Conservation (phyloP, 2,329 filamentous ascomycete genomes). For the Verticillium zaregamsianum region DNA sequence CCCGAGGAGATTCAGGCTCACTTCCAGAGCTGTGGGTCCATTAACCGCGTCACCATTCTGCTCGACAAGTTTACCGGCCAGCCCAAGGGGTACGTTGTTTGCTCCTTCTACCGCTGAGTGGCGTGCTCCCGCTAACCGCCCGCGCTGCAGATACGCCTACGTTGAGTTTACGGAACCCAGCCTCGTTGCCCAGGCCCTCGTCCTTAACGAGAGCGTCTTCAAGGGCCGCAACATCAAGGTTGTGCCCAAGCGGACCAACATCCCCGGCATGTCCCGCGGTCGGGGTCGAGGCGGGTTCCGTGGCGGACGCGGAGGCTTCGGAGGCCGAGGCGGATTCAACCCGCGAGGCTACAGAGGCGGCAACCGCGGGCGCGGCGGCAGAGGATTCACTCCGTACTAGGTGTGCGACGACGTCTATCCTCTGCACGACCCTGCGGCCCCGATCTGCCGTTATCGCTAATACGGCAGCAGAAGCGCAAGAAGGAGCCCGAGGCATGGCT, state of each 20-base stretch:
- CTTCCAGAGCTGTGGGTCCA: slow-evolving; percentile 94
- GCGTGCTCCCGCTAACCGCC: neutral
- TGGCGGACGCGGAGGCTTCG: slow-evolving; percentile 44
- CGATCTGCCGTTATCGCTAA: neutral
- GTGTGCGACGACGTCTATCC: neutral
- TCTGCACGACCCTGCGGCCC: neutral
- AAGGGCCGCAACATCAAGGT: slow-evolving; percentile 96
- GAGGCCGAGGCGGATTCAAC: slow-evolving; percentile 49
- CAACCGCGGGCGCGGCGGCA: slow-evolving; percentile 61
- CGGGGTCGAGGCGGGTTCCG: slow-evolving; percentile 56
- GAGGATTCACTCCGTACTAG: slow-evolving; percentile 64
- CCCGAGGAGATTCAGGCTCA: slow-evolving; percentile 98
- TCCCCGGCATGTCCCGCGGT: slow-evolving; percentile 89
- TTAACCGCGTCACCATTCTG: slow-evolving; percentile 96
- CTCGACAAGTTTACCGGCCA: slow-evolving; percentile 98
- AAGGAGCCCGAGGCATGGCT: neutral
- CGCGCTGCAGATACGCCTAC: slow-evolving; percentile 79
- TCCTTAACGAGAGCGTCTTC: slow-evolving; percentile 95
- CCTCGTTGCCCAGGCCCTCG: slow-evolving; percentile 86
- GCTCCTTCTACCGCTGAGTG: neutral
- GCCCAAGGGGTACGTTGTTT: slow-evolving; percentile 83
- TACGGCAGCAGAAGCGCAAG: neutral
- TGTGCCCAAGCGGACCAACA: slow-evolving; percentile 87
- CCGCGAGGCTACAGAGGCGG: slow-evolving; percentile 60
- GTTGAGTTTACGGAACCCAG: slow-evolving; percentile 96